A percentile compares a stretch with the other conserved stretches of the same genome.
phyloP scores from a whole-genome alignment of 495 filamentous ascomycete genomes.

The Neurospora sp. region DNA sequence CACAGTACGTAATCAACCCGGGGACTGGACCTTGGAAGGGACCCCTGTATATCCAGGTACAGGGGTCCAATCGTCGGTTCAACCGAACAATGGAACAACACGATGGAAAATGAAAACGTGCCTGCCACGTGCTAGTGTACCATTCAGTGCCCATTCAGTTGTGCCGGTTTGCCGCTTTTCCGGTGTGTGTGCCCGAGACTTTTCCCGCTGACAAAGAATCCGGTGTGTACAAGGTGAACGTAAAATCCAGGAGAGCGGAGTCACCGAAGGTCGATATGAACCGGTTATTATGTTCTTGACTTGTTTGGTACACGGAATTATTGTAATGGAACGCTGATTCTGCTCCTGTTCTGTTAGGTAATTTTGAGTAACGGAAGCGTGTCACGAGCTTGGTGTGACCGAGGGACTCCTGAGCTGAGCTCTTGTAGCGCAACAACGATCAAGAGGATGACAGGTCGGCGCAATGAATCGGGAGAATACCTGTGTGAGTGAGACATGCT shows the following conservation, averaged over 20 bases:
- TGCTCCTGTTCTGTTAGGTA: too few species aligned
- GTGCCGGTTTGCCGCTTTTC: neutral
- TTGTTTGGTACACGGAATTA: neutral
- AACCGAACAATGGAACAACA: neutral
- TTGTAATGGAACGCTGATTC: neutral
- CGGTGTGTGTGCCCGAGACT: neutral
- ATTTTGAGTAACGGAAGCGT: neutral
- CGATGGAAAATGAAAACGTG: neutral
- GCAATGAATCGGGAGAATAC: neutral
- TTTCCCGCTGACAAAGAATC: neutral
- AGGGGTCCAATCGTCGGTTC: neutral
- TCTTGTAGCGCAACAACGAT: neutral
- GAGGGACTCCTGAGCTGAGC: too few species aligned
- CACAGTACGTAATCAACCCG: neutral
- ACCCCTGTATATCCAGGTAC: neutral
- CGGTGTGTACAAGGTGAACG: neutral
- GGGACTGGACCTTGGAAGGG: neutral
- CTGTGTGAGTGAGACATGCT: neutral
- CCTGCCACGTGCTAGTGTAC: neutral
- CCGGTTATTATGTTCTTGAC: neutral
- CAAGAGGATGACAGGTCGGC: neutral
- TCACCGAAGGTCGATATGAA: neutral
- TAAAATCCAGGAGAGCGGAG: neutral
- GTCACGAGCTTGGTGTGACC: neutral
- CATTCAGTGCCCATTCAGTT: neutral